Evolutionary conservation across 2,329 filamentous ascomycete genomes (phyloP), one percentile per base, ranked within the genome.

Genomic region (Pleurostoma richardsiae): DNA sequence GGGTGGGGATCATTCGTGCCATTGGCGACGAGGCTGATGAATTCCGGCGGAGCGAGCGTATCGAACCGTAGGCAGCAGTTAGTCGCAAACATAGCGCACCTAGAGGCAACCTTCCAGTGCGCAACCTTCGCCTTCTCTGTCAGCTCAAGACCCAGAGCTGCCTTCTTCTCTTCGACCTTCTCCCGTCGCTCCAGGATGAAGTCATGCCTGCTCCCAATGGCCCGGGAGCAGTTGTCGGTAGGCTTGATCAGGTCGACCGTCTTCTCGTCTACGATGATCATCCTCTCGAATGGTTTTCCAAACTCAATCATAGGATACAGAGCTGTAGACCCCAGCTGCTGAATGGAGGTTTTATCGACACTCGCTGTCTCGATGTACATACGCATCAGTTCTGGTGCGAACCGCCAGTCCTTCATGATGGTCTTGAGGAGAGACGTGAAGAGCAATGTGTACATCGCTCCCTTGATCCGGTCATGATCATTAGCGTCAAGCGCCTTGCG

Each of bases 41-140:
- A 86, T 48, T 86, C 81, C 19, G 86, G 75, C 1, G 89, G 88
- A 5, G 90, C 90, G 51, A 99, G 80, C 19, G 82, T 86, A 54
- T 96, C 86, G 57, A 97, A 96, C n/a, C 94, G 85, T 52, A 96
- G 80, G 48, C 90, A 92, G 52, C 96, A 77, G 50, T 94, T 95
- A 47, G 92, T 83, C 4, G 95, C 88, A 62, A 99, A 94, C 33
- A 95, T 87, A 7, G 88, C 88, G 47, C 91, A 95, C 29, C 92
- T 80, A 43, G 84, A 90, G 5, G 92, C 92, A 56, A 96, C 91
- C 72, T 96, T 97, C 94, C 94, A 99, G 61, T 99, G 95, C 1
- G 90, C 89, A 3, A 80, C 80, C 57, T 82, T 84, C 2, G 90
- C 88, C 49, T 86, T 71, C 49, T 86, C 80, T 4, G 91, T 86